Percentiles rank a stretch among this genome's conserved stretches.
phyloP scores from a whole-genome alignment of 2,329 filamentous ascomycete genomes.

The Colletotrichum sp. region DNA sequence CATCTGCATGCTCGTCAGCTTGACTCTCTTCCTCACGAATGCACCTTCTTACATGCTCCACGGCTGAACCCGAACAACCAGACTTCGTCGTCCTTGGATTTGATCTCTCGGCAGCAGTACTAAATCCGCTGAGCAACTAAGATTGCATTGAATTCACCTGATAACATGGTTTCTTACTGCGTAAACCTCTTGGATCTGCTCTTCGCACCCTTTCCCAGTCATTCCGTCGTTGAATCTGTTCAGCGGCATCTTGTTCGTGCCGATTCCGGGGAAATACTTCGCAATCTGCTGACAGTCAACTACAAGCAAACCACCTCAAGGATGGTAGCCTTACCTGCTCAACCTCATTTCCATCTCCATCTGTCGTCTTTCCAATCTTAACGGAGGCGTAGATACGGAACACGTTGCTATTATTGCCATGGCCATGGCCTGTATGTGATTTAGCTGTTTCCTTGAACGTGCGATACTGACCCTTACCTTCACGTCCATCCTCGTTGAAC shows the following conservation, averaged over 20 bases:
- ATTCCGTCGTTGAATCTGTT: slow-evolving; percentile 25
- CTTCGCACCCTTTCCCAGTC: slow-evolving; percentile 19
- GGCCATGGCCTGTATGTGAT: not conserved
- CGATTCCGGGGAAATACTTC: slow-evolving; percentile 24
- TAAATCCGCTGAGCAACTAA: not conserved
- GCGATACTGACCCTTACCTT: not conserved
- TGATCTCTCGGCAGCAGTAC: slow-evolving; percentile 8
- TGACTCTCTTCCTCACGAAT: not conserved
- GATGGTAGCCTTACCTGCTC: not conserved
- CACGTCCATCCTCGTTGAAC: slow-evolving; percentile 11
- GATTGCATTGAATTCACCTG: no score
- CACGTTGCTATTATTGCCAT: slow-evolving; percentile 11
- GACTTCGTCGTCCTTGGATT: slow-evolving; percentile 35
- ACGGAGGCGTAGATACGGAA: slow-evolving; percentile 10
- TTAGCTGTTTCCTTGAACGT: no score
- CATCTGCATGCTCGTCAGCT: slow-evolving; percentile 14
- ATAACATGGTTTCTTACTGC: slow-evolving; percentile 5
- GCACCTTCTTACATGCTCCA: slow-evolving; percentile 33
- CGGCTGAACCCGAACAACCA: slow-evolving; percentile 45
- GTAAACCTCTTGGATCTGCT: slow-evolving; percentile 26
- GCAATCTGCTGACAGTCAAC: not conserved
- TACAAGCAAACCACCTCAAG: not conserved
- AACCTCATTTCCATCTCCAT: not conserved
- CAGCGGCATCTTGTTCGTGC: slow-evolving; percentile 20
- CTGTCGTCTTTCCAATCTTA: not conserved